phyloP scores from a whole-genome alignment of 129 eudicot species.

The Smallanthus sonchifolius region DNA sequence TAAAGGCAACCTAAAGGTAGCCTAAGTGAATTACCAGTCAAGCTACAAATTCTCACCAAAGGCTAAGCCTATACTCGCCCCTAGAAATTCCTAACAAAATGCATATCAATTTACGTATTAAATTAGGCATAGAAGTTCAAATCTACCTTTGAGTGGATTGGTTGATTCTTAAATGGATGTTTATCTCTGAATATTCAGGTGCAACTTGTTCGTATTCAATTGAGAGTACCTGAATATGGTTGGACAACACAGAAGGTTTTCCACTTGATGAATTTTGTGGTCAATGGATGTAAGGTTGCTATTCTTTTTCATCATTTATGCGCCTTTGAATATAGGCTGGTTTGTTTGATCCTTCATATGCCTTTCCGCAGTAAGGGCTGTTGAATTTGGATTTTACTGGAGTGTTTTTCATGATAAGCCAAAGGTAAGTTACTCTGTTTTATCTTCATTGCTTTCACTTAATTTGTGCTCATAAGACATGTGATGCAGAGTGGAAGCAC shows the following conservation, averaged over 20 bases:
- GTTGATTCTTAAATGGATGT: conserved; percentile 1
- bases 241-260: conserved; percentile 80
- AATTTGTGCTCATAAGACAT: neutral
- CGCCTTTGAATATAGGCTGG: neutral
- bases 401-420: conserved; percentile 40
- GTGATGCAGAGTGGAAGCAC: neutral
- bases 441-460: conserved; percentile 3
- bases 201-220: conserved; percentile 63
- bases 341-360: conserved; percentile 11
- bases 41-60: no score
- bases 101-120: neutral
- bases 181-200: conserved; percentile 31
- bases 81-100: neutral
- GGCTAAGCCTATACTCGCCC: no score
- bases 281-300: conserved; percentile 62
- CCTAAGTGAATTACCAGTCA: no score
- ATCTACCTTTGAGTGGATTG: conserved; percentile 7
- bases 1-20: no score
- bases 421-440: conserved; percentile 34
- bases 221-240: conserved; percentile 64
- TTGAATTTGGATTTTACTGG: conserved; percentile 59
- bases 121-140: neutral
- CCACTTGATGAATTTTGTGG: conserved; percentile 71
- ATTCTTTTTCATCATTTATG: conserved; percentile 9
- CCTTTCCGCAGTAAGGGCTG: conserved; percentile 52